These are phyloP conservation scores for Penicillium italicum DNA, from an alignment of 2,329 filamentous ascomycete species.

Conservation along the genomic window DNA sequence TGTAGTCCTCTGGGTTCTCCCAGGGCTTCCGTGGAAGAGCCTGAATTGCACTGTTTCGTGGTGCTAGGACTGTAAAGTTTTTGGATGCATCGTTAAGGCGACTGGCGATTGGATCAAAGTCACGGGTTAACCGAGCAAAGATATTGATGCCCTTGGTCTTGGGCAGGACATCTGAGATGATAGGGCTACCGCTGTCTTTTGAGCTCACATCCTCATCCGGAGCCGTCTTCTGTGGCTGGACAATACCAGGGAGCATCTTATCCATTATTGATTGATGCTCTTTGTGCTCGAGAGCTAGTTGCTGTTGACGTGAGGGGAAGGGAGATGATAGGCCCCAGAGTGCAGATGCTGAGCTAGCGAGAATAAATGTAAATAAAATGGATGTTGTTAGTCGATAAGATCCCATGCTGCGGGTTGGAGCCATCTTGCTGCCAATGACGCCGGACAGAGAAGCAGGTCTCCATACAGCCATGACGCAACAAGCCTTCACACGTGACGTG, in stretches of 20 bases:
- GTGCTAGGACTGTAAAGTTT: slow-evolving; percentile 84
- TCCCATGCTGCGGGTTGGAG: slow-evolving; percentile 18
- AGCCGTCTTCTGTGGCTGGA: slow-evolving; percentile 22
- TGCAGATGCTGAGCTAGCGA: slow-evolving; percentile 11
- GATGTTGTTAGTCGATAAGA: slow-evolving; percentile 4
- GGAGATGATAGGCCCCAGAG: slow-evolving; percentile 11
- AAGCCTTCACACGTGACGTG: slow-evolving; percentile 18
- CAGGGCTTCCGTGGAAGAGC: slow-evolving; percentile 72
- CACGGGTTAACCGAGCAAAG: slow-evolving; percentile 76
- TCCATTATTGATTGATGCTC: slow-evolving; percentile 28
- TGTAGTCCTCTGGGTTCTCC: slow-evolving; percentile 68
- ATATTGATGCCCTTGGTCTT: slow-evolving; percentile 75
- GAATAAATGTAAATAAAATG: slow-evolving; percentile 11
- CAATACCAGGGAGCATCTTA: slow-evolving; percentile 19
- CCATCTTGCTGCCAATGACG: neutral
- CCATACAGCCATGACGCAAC: slow-evolving; percentile 23
- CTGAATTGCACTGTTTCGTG: slow-evolving; percentile 77
- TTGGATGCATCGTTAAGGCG: slow-evolving; percentile 63
- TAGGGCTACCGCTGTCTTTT: slow-evolving; percentile 47
- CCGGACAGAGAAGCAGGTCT: neutral
- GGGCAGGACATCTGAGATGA: slow-evolving; percentile 80
- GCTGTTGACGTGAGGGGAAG: slow-evolving; percentile 9
- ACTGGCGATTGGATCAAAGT: slow-evolving; percentile 64
- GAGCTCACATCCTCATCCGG: slow-evolving; percentile 10
- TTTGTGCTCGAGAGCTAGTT: slow-evolving; percentile 14